These are phyloP conservation scores for Penicillium sp. DNA, from an alignment of 2,329 filamentous ascomycete genomes.

Conservation along the genomic window DNA sequence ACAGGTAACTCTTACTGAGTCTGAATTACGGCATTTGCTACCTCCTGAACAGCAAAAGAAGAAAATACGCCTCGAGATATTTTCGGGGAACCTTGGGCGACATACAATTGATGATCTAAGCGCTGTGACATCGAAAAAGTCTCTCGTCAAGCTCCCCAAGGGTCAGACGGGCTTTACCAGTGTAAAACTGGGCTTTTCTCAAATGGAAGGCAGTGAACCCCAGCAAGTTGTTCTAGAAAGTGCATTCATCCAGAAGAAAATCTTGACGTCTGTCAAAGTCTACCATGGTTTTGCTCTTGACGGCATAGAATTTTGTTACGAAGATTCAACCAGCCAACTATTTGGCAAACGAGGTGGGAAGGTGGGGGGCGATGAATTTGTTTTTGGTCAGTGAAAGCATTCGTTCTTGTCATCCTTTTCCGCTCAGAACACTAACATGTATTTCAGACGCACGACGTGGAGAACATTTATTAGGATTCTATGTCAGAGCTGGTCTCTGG, in stretches of 20 bases:
- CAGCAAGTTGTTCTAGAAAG: constrained; percentile 73
- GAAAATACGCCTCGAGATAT: constrained; percentile 65
- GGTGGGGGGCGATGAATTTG: constrained; percentile 67
- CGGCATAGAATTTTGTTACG: constrained; percentile 89
- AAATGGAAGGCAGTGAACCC: constrained; percentile 65
- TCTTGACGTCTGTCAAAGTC: constrained; percentile 70
- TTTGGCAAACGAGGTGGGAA: constrained; percentile 79
- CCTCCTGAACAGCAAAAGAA: constrained; percentile 69
- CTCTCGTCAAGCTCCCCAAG: constrained; percentile 69
- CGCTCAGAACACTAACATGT: not conserved
- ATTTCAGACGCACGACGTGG: constrained; percentile 70
- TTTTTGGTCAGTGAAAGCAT: constrained; percentile 58
- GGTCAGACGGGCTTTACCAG: constrained; percentile 72
- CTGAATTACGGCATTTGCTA: constrained; percentile 66
- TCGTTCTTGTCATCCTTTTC: not conserved
- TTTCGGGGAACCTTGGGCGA: constrained; percentile 70
- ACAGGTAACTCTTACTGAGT: constrained; percentile 70
- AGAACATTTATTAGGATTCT: constrained; percentile 84
- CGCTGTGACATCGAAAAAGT: constrained; percentile 65
- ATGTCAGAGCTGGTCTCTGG: constrained; percentile 71
- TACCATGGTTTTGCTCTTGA: constrained; percentile 75
- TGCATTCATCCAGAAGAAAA: constrained; percentile 62
- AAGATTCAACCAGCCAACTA: constrained; percentile 76
- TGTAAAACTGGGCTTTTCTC: constrained; percentile 67
- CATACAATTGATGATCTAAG: constrained; percentile 75